Evolutionary conservation across 345 rosid species (phyloP), one percentile per base, ranked within the genome.

Genomic region (Chamaenerion angustifolium): DNA sequence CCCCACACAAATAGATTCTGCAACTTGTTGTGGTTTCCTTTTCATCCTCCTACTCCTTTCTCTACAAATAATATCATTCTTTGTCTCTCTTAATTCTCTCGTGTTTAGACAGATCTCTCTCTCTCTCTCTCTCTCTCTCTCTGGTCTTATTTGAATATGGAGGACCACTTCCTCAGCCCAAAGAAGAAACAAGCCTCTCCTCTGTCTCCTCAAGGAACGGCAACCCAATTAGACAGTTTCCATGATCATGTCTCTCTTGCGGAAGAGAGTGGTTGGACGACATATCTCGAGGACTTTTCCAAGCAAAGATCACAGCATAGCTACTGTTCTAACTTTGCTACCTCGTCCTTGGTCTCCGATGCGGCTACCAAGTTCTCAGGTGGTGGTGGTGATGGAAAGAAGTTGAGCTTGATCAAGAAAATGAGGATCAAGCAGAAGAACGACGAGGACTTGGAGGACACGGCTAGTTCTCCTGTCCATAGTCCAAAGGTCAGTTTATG

Each of bases 201-300:
- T n/a, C 15, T 16, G 25, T 58, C 35, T 47, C 43, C 46, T 21
- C 52, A 1, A 16, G 51, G 15, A 35, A 23, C 52, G 1, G 15
- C 14, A 40, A 21, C 25, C 0, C 37, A 21, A 10, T n/a, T n/a
- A 0, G 52, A 12, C 16, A 43, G 37, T 31, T 31, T 31, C 8
- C 1, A 31, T 7, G 7, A 31, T 31, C 8, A 1, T 5, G 37
- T 5, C 10, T 8, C 37, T 31, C 8, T 7, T 7, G 47, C 45
- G 11, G 88, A 83, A 21, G 95, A 85, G 65, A 88, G 97, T 60
- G 95, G 97, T 0, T 88, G 97, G 97, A 85, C 95, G 6, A 65
- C 86, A 57, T 80, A 80, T 68, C 76, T 88, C 48, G 76, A 78
- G 16, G 97, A 82, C 65, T 82, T 75, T 58, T 70, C 82, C 42